phyloP scores from a whole-genome alignment of 257 asterid species.

The Knoxia roxburghii region DNA sequence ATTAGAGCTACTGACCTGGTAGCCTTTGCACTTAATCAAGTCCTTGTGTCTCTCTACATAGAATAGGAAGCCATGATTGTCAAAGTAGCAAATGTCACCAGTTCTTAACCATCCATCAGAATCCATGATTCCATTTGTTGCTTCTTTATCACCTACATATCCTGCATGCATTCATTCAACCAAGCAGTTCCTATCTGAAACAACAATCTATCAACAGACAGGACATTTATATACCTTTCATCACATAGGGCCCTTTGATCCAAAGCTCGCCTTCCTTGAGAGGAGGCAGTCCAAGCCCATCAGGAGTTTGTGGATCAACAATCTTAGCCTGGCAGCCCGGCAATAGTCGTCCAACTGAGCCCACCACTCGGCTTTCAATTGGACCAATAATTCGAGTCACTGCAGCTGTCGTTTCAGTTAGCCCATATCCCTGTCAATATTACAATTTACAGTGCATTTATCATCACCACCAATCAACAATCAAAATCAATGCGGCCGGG shows the following conservation, averaged over 20 bases:
- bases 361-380: constrained; percentile 33
- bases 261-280: constrained; percentile 57
- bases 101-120: constrained; percentile 59
- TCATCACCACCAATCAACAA: too few species aligned
- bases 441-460: background rate
- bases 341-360: constrained; percentile 40
- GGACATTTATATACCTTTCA: constrained; percentile 75
- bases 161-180: constrained; percentile 29
- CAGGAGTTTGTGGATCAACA: constrained; percentile 32
- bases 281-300: constrained; percentile 41
- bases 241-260: constrained; percentile 47
- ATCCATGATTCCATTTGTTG: constrained; percentile 42
- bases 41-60: constrained; percentile 59
- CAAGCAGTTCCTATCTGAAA: too few species aligned
- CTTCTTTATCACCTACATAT: constrained; percentile 48
- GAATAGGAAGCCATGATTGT: constrained; percentile 39
- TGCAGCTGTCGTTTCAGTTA: constrained; percentile 53
- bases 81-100: constrained; percentile 57
- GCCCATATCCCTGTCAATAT: constrained; percentile 53
- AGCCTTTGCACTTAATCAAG: constrained; percentile 51
- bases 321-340: constrained; percentile 41
- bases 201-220: too few species aligned
- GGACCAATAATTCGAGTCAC: constrained; percentile 25
- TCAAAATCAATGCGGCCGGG: too few species aligned
- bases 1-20: constrained; percentile 36